Evolutionary conservation across 225 moss, liverwort and hornwort genomes (phyloP), one percentile per base, ranked within the genome.

Genomic region (Asterella californica): DNA sequence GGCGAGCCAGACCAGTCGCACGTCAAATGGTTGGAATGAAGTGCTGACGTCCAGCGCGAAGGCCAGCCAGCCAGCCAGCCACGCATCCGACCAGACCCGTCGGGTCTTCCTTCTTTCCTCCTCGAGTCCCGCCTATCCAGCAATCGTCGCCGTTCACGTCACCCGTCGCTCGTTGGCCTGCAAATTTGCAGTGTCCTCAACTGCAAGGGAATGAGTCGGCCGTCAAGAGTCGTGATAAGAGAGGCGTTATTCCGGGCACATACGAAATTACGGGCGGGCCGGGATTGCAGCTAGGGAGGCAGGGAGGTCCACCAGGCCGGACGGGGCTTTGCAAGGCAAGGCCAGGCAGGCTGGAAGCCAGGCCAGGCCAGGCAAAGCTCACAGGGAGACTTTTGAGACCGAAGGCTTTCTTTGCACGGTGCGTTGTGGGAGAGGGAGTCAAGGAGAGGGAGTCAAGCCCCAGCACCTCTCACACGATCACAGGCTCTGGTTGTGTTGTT

Each of bases 321-420:
- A 15, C 42, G 42, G 4, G 42, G 42, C 42, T 42, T 42, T 42
- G 42, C 42, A 42, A 42, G 42, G 42, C 7, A 7, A 42, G 64
- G 64, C 64, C 42, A 42, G 42, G 42, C 62, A 62, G 62, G 62
- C 62, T 9, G 62, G 62, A 42, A 42, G 42, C 3, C 62, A 62
- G 25, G 64, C 27, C n/a, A n/a, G n/a, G n/a, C n/a, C n/a, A 32
- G 29, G 57, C 57, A 17, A 24, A 19, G 57, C 57, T 18, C 57
- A 5, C 29, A 1, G n/a, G 27, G 64, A 24, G 64, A 29, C 57
- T 22, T 57, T 15, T 0, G 57, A 19, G 18, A 7, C 57, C 15
- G 15, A 9, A 64, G 64, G 29, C 64, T 64, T 64, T 64, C 25
- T 64, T 64, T 64, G 30, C 64, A 64, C 64, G 64, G 64, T 64